Evolutionary conservation across 2,329 filamentous ascomycete genomes (phyloP).

Genomic region (Penicillium palitans): DNA sequence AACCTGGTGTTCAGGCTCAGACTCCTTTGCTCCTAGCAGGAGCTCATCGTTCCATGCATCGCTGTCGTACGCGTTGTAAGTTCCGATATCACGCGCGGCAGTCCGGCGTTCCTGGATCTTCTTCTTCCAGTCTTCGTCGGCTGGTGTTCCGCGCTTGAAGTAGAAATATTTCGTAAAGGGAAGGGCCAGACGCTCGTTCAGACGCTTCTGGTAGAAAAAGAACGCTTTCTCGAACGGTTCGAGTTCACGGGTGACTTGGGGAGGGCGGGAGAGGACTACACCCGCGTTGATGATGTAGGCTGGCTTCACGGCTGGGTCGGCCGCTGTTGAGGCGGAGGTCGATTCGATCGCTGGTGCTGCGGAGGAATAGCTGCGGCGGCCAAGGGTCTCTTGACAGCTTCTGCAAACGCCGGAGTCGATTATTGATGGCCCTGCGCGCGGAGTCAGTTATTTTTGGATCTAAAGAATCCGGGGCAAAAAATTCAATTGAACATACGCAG

Average conservation of each 20-base stretch:
- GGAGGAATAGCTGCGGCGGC: conserved; percentile 44
- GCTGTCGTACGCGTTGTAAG: conserved; percentile 72
- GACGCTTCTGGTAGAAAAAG: conserved; percentile 94
- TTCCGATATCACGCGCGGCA: conserved; percentile 79
- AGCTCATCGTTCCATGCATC: conserved; percentile 92
- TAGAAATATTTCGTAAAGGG: conserved; percentile 92
- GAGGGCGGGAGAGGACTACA: conserved; percentile 83
- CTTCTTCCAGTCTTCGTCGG: conserved; percentile 84
- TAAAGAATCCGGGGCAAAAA: not conserved
- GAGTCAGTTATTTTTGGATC: conserved; percentile 16
- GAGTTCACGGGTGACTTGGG: conserved; percentile 78
- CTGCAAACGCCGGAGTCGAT: conserved; percentile 44
- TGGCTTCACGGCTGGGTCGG: conserved; percentile 35
- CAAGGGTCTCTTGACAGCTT: conserved; percentile 46
- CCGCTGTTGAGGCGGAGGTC: conserved; percentile 34
- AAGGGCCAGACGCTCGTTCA: conserved; percentile 87
- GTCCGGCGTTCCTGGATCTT: conserved; percentile 76
- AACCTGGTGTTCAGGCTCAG: conserved; percentile 63
- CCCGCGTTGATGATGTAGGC: conserved; percentile 59
- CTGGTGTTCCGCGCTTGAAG: conserved; percentile 85
- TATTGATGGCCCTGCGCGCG: conserved; percentile 36
- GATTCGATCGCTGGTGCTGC: conserved; percentile 39
- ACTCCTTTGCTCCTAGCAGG: conserved; percentile 69
- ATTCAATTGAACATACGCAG: conserved; percentile 36
- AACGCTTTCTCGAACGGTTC: conserved; percentile 88